These are phyloP conservation scores for Colletotrichum neosansevieriae DNA, from an alignment of 2,329 filamentous ascomycete genomes.

Conservation along the genomic window DNA sequence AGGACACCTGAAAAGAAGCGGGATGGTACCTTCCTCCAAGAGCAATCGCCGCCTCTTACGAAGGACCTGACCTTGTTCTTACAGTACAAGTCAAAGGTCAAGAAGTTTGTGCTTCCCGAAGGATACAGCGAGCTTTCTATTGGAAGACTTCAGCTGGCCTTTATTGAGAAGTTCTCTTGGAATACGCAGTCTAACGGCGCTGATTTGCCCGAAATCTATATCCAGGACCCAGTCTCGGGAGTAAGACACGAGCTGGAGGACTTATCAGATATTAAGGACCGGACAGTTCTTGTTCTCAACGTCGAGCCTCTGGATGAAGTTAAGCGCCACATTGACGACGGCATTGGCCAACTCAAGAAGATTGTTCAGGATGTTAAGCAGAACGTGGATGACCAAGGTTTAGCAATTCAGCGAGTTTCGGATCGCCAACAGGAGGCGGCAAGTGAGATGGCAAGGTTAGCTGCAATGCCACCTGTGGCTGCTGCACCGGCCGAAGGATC, in stretches of 20 bases:
- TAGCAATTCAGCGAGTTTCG: slow-evolving; percentile 85
- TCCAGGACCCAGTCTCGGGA: slow-evolving; percentile 94
- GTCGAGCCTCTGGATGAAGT: slow-evolving; percentile 95
- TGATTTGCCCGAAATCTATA: slow-evolving; percentile 96
- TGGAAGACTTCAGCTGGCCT: slow-evolving; percentile 89
- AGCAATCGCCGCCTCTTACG: slow-evolving; percentile 74
- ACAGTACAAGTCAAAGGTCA: slow-evolving; percentile 97
- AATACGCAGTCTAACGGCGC: slow-evolving; percentile 94
- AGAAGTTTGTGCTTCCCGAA: slow-evolving; percentile 91
- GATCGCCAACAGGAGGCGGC: slow-evolving; percentile 91
- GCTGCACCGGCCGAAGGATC: slow-evolving; percentile 57
- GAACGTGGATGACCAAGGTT: slow-evolving; percentile 84
- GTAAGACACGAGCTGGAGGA: slow-evolving; percentile 98
- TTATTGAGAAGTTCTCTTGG: slow-evolving; percentile 99
- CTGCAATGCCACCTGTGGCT: slow-evolving; percentile 59
- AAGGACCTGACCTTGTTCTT: slow-evolving; percentile 95
- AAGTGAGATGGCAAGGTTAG: slow-evolving; percentile 81
- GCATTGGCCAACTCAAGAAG: slow-evolving; percentile 81
- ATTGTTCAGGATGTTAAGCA: slow-evolving; percentile 90
- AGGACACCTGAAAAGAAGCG: slow-evolving; percentile 59
- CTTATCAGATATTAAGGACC: slow-evolving; percentile 90
- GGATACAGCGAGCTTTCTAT: slow-evolving; percentile 88
- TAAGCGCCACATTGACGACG: slow-evolving; percentile 95
- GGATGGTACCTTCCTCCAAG: slow-evolving; percentile 66
- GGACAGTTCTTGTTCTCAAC: slow-evolving; percentile 94